phyloP scores from a whole-genome alignment of 176 grass and related monocot species.

The Luzula sylvatica region DNA sequence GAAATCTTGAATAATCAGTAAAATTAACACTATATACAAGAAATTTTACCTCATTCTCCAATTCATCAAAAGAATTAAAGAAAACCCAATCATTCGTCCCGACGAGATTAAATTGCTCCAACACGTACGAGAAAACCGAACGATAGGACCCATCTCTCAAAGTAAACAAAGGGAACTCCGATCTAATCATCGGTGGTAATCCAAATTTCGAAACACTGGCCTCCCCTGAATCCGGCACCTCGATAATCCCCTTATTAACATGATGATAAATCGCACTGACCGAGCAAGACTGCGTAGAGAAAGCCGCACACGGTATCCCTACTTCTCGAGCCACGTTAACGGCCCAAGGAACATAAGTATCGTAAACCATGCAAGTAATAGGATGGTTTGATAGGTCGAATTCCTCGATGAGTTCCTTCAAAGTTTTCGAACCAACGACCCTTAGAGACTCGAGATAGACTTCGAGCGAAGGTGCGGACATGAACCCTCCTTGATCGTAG shows the following conservation, averaged over 20 bases:
- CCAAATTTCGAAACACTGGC: neutral
- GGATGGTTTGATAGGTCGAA: neutral
- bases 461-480: slow-evolving; percentile 26
- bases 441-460: slow-evolving; percentile 23
- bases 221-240: neutral
- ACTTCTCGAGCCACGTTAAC: slow-evolving; percentile 4
- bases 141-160: slow-evolving; percentile 21
- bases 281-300: slow-evolving; percentile 55
- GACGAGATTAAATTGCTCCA: slow-evolving; percentile 28
- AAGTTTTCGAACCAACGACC: slow-evolving; percentile 11
- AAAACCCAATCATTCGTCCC: slow-evolving; percentile 43
- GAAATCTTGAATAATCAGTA: neutral
- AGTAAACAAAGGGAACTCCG: slow-evolving; percentile 45
- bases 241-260: slow-evolving; percentile 17
- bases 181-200: slow-evolving; percentile 40
- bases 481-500: slow-evolving; percentile 37
- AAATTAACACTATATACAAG: no score
- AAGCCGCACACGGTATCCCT: slow-evolving; percentile 12
- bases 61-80: slow-evolving; percentile 57
- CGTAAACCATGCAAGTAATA: slow-evolving; percentile 51
- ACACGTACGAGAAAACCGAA: slow-evolving; percentile 13
- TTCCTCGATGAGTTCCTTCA: slow-evolving; percentile 30
- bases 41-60: slow-evolving; percentile 45
- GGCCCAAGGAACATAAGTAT: slow-evolving; percentile 37
- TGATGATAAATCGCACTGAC: slow-evolving; percentile 54